Conservation (phyloP, 768 basidiomycete genomes). For the Filobasidium wieringae region DNA sequence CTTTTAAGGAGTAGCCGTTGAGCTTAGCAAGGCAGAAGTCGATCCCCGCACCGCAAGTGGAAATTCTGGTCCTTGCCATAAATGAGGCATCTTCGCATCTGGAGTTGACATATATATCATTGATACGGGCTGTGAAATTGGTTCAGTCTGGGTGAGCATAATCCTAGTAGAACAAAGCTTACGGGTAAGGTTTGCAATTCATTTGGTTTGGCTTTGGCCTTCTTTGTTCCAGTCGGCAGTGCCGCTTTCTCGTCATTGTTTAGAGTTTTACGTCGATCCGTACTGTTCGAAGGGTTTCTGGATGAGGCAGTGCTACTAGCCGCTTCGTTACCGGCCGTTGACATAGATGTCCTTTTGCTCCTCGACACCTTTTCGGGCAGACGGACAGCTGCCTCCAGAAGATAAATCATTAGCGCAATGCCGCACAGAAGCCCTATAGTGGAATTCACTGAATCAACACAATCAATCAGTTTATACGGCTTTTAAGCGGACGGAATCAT, state of each 20-base stretch:
- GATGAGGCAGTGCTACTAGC: no score
- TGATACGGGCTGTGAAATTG: background rate
- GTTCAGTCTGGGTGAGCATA: background rate
- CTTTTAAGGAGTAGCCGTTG: background rate
- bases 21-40: background rate
- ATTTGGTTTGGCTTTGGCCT: background rate
- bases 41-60: background rate
- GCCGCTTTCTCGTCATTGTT: background rate
- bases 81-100: background rate
- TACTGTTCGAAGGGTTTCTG: no score
- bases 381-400: no score
- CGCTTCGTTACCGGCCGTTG: no score
- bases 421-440: background rate
- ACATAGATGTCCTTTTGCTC: no score
- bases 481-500: no score
- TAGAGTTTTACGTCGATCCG: no score
- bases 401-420: background rate
- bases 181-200: background rate
- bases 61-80: background rate
- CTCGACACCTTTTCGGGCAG: no score
- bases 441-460: background rate
- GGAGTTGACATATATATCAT: background rate
- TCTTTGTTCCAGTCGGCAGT: background rate
- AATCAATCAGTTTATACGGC: no score
- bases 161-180: background rate